Evolutionary conservation across 2,329 filamentous ascomycete species (phyloP).

Genomic region (Penicillium fuscoglaucum): DNA sequence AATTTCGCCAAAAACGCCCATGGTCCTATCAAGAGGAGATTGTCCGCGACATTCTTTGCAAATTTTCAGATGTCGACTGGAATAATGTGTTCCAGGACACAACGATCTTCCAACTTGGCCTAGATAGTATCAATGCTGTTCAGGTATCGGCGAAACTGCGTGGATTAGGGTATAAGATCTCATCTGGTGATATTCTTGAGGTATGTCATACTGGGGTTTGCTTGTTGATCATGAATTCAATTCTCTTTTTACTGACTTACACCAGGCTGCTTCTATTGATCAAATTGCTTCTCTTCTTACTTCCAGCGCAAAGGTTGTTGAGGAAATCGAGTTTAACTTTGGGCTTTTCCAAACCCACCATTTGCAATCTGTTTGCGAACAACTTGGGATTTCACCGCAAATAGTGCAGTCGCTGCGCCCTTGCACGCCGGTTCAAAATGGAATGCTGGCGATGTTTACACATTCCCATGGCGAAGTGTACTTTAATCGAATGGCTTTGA

Average conservation of each 20-base stretch:
- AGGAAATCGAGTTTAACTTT: slow-evolving; percentile 48
- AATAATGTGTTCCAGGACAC: slow-evolving; percentile 59
- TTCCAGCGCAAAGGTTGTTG: slow-evolving; percentile 39
- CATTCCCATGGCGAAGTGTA: slow-evolving; percentile 68
- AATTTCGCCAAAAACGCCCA: slow-evolving; percentile 7
- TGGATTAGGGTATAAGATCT: slow-evolving; percentile 57
- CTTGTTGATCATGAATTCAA: background rate
- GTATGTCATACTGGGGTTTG: slow-evolving; percentile 24
- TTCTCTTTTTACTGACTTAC: slow-evolving; percentile 13
- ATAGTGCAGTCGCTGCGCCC: slow-evolving; percentile 64
- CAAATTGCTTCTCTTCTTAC: slow-evolving; percentile 34
- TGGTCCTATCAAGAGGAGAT: slow-evolving; percentile 56
- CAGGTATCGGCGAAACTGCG: slow-evolving; percentile 72
- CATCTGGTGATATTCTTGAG: slow-evolving; percentile 73
- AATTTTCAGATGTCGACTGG: slow-evolving; percentile 56
- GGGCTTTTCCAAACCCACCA: slow-evolving; percentile 51
- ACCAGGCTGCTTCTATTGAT: slow-evolving; percentile 38
- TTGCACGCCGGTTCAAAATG: slow-evolving; percentile 76
- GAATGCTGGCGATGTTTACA: slow-evolving; percentile 74
- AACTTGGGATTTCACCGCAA: slow-evolving; percentile 32
- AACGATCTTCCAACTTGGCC: slow-evolving; percentile 81
- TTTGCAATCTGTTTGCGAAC: slow-evolving; percentile 33
- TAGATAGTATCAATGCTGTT: slow-evolving; percentile 85
- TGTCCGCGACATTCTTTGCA: slow-evolving; percentile 59
- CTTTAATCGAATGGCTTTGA: slow-evolving; percentile 68